Evolutionary conservation across 169 alveolate genomes (phyloP), one percentile per base, ranked within the genome.

Genomic region (Eimeria praecox): DNA sequence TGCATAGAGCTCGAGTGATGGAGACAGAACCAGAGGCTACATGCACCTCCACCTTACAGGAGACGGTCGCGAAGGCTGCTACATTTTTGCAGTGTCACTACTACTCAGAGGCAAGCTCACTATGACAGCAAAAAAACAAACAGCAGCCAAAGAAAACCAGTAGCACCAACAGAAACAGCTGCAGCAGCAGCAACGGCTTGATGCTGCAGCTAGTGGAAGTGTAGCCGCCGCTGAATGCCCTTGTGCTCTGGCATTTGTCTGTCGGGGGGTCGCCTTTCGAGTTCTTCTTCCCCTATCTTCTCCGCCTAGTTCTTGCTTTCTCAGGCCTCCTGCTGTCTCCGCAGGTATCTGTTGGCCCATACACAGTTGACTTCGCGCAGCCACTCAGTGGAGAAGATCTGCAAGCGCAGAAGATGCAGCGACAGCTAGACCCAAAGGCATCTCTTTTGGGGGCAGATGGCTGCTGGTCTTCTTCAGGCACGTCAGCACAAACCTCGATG

Each of bases 291-390:
- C 20, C 49, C 44, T 30, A 4, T 30, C 83, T 38, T 30, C 83
- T 38, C 83, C 9, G 49, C 49, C 77, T 66, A 30, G 33, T 30
- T n/a, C n/a, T 54, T 42, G 86, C 0, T 30, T 30, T 14, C 86
- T 75, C 54, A 5, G 56, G n/a, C 54, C 49, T 24, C 12, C 77
- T 38, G 71, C 52, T 83, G 71, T 44, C 71, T 49, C 78, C 49
- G 44, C 90, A 91, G 95, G 90, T 91, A n/a, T 49, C 71, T n/a
- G 64, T 93, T 27, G 96, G 96, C 80, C 96, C 96, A 44, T 93
- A 93, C 88, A 82, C 93, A 35, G 66, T 93, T 42, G 96, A 93
- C 87, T 93, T 93, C 78, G 96, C 89, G 27, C 87, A 82, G 92
- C 94, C 96, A 16, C 83, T 93, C 38, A 66, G 59, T 8, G 77